Evolutionary conservation across 169 alveolate species (phyloP).

Genomic region (Cystoisospora suis): DNA sequence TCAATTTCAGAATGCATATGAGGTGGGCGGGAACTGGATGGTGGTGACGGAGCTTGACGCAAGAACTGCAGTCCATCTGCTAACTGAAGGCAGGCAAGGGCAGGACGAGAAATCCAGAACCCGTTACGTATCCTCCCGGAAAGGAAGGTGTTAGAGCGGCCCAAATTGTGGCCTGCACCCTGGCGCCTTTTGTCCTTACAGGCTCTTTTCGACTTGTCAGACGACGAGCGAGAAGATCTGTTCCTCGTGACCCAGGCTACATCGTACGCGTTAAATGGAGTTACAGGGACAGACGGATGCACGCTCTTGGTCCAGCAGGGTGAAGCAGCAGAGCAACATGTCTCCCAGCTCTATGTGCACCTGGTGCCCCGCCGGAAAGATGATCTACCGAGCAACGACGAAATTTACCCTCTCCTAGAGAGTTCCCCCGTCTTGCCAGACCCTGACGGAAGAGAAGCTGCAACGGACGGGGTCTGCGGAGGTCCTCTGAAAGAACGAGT

Average conservation of each 20-base stretch:
- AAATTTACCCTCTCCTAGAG: constrained; percentile 1
- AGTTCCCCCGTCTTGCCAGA: not conserved
- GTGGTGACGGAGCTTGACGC: too few species aligned
- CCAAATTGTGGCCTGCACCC: too few species aligned
- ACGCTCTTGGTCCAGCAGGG: constrained; percentile 19
- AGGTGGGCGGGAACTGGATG: too few species aligned
- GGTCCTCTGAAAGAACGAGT: not conserved
- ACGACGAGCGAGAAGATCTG: constrained; percentile 10
- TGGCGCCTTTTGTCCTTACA: not conserved
- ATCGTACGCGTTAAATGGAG: not conserved
- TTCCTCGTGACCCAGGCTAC: not conserved
- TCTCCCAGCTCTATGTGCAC: constrained; percentile 23
- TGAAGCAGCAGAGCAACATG: not conserved
- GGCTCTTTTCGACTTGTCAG: not conserved
- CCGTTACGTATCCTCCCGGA: too few species aligned
- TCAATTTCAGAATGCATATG: too few species aligned
- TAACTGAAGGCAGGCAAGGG: too few species aligned
- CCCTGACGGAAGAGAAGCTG: too few species aligned
- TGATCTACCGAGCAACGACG: constrained; percentile 16
- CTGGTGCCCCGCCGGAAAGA: constrained; percentile 7
- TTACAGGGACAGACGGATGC: not conserved
- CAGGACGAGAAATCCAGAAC: too few species aligned
- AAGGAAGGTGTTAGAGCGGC: too few species aligned
- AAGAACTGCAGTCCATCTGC: too few species aligned
- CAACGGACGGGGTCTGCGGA: not conserved